Evolutionary conservation across 2,329 filamentous ascomycete species (phyloP), one percentile per base, ranked within the genome.

Genomic region (Pyricularia sp.): DNA sequence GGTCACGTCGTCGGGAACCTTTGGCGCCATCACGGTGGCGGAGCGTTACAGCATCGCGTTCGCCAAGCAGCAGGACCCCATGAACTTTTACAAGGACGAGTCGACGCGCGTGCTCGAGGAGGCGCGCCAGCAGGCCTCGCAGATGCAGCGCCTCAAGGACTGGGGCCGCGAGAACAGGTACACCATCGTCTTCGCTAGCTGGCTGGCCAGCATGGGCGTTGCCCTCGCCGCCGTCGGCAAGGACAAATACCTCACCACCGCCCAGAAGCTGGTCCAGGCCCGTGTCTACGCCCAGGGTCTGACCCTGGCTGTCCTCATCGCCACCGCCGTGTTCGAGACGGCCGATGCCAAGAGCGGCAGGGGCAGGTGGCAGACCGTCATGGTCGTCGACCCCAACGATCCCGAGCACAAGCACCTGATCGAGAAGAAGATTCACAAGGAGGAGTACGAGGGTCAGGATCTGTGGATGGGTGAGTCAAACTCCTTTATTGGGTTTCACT

Each of bases 281-380:
- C 90, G 94, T 86, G 91, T 97, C 72, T 97, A 97, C 80, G 94
- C 94, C 3, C 94, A 97, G 82, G 93, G 92, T 6, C 82, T 97
- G 74, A 97, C 94, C 5, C 83, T 97, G 65, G 91, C 90, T 72
- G 92, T 97, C 67, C 83, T 97, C 69, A 86, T 97, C 76, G 88
- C 92, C 69, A 91, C 89, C 36, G 93, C 94, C 65, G 91, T 88
- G 12, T 91, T 97, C 74, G 94, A 97, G 87, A 84, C 86, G 72
- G 80, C 79, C 68, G 95, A 99, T 79, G 91, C 90, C 73, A 89
- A 88, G 77, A 86, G 86, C 76, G 92, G 92, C 66, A 86, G 86
- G 75, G 91, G 90, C 72, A 85, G 90, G 77, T 97, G 91, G 91
- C 90, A 96, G 85, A 95, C 92, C 1, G 85, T 97, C 74, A 89